Evolutionary conservation across 345 rosid genomes (phyloP).

Genomic region (Dovyalis caffra): DNA sequence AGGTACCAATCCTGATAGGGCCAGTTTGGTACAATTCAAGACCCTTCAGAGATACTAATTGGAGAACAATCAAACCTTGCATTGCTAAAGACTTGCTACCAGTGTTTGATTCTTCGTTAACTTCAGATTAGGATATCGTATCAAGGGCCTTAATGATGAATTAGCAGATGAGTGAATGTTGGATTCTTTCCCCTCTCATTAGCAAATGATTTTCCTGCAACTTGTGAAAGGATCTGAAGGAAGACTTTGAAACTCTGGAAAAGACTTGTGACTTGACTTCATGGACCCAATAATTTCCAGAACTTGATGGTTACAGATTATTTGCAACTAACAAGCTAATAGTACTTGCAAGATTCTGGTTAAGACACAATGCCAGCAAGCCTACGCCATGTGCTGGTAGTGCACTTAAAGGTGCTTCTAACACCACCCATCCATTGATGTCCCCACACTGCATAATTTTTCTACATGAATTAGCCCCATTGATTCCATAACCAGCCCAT

Average conservation of each 20-base stretch:
- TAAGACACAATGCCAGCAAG: conserved; percentile 16
- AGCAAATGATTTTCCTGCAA: not conserved
- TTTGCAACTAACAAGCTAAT: not conserved
- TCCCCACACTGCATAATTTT: conserved; percentile 47
- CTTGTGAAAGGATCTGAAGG: conserved; percentile 5
- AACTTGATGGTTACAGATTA: not conserved
- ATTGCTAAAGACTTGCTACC: not conserved
- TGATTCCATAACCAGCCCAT: conserved; percentile 51
- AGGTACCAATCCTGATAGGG: not conserved
- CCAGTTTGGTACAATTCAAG: not conserved
- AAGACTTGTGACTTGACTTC: conserved; percentile 20
- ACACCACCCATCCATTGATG: conserved; percentile 44
- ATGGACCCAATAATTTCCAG: conserved; percentile 16
- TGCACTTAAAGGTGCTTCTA: conserved; percentile 27
- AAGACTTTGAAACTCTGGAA: conserved; percentile 8
- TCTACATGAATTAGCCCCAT: conserved; percentile 29
- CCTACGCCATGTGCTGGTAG: conserved; percentile 23
- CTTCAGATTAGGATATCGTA: no score
- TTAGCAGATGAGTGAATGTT: not conserved
- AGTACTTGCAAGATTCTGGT: conserved; percentile 28
- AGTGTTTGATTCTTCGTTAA: no score
- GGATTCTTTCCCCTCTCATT: not conserved
- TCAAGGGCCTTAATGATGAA: not conserved
- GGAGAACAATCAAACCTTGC: conserved; percentile 3
- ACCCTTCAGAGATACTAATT: not conserved